Base-by-base conservation (phyloP, 257 asterid genomes). In the Phtheirospermum japonicum region DNA sequence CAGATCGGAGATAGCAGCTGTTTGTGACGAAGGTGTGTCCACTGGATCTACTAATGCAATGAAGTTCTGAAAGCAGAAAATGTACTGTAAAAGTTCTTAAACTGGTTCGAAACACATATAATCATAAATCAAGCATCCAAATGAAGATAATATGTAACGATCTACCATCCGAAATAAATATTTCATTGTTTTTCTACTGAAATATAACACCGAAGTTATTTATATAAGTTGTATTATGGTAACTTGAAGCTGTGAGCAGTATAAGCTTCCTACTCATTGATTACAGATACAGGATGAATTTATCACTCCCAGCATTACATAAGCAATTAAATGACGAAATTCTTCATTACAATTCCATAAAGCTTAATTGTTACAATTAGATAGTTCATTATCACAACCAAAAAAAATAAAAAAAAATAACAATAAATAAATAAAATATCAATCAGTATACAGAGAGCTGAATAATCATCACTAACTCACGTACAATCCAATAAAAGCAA, bases 31-130 rank as follows among this genome's bases (percentile, higher is more conserved):
- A 54, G 50, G 63, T 65, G 73, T 58, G n/a, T 64, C 63, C 26
- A 26, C 80, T 55, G 72, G 69, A 71, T 62, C 63, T 48, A 56
- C 52, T 57, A 71, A 49, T 61, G 67, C 61, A 57, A 72, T 46
- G 14, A 42, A 70, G 62, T 68, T 75, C 89, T 78, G 85, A 26
- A 67, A 75, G 59, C 39, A 46, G 18, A 67, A 43, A 63, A 3
- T 40, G 12, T 26, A 54, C 0, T 40, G 12, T 26, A 54, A 0
- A 26, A 4, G 82, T 30, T 46, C 53, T 16, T 18, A 46, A 14
- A 14, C 17, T 4, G 14, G 19, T 46, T 46, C 9, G 23, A 14
- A 53, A 65, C 20, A 36, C 14, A 28, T 23, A 6, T 26, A 65
- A 20, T 49, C 7, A 66, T 26, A 31, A 37, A 62, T 28, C 37